Evolutionary conservation across 768 basidiomycete species (phyloP).

Genomic region (Coprinellus micaceus): DNA sequence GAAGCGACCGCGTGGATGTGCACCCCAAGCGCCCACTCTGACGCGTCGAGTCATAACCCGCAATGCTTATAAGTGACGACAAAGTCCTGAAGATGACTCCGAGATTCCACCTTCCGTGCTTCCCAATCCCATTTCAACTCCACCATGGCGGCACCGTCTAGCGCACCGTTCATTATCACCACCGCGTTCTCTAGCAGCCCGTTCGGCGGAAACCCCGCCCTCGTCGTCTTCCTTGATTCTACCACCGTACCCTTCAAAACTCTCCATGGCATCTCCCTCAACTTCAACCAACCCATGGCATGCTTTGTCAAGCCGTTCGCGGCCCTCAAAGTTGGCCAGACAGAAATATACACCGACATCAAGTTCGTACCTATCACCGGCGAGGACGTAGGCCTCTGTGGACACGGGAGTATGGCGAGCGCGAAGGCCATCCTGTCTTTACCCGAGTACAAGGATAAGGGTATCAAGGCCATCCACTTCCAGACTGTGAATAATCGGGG

Average conservation of each 20-base stretch:
- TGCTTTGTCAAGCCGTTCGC: slow-evolving; percentile 29
- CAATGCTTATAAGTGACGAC: background rate
- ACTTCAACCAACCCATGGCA: slow-evolving; percentile 45
- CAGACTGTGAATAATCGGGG: background rate
- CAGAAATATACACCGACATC: slow-evolving; percentile 25
- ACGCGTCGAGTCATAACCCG: background rate
- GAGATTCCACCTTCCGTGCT: background rate
- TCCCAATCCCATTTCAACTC: background rate
- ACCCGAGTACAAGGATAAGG: slow-evolving; percentile 21
- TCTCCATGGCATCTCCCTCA: slow-evolving; percentile 34
- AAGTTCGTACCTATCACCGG: slow-evolving; percentile 34
- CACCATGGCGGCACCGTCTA: background rate
- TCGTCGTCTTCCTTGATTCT: slow-evolving; percentile 34
- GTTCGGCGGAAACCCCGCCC: slow-evolving; percentile 45
- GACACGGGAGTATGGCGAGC: slow-evolving; percentile 44
- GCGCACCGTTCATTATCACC: slow-evolving; percentile 32
- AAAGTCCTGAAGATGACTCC: background rate
- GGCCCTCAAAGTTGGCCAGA: slow-evolving; percentile 19
- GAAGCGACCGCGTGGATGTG: too few relatives aligned
- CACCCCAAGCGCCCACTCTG: background rate
- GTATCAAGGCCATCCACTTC: slow-evolving; percentile 14
- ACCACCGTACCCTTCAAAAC: slow-evolving; percentile 21
- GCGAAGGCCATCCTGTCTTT: slow-evolving; percentile 36
- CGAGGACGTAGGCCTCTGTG: slow-evolving; percentile 34
- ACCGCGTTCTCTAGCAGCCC: slow-evolving; percentile 42